A percentile compares a stretch with the other conserved stretches of the same genome.
phyloP scores from a whole-genome alignment of 768 basidiomycete species.

The Leccinum imitatum region DNA sequence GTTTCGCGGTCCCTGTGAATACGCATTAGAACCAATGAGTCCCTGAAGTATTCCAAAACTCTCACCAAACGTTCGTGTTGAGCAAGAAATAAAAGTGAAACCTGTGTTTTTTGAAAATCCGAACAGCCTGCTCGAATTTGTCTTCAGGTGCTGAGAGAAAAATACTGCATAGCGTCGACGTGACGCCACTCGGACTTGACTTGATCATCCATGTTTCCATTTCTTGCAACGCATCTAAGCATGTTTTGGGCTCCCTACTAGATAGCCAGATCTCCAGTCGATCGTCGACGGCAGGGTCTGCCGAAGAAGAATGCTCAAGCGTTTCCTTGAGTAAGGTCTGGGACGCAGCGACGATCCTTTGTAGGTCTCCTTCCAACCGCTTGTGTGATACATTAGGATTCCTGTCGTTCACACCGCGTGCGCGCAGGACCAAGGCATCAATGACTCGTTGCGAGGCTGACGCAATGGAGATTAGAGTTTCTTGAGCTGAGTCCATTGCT shows the following conservation, averaged over 20 bases:
- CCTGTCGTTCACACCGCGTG: background rate
- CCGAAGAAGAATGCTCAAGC: background rate
- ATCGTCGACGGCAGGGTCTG: background rate
- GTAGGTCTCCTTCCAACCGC: background rate
- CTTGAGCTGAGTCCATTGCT: background rate
- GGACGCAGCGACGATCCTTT: background rate
- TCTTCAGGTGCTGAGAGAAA: background rate
- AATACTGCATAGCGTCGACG: background rate
- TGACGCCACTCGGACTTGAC: background rate
- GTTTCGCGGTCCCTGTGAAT: background rate
- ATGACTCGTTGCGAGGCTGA: background rate
- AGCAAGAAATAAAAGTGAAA: background rate
- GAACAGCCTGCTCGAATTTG: background rate
- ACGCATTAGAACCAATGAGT: background rate
- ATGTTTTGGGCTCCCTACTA: background rate
- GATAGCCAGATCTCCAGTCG: background rate
- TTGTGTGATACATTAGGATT: background rate
- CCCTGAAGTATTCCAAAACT: background rate
- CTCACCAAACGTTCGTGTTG: background rate
- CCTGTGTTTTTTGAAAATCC: background rate
- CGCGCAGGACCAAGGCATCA: background rate
- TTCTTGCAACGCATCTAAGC: background rate
- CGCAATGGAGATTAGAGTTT: background rate
- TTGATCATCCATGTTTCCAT: background rate
- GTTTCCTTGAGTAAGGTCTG: background rate